These are phyloP conservation scores for Leccinellum luteum DNA, from an alignment of 768 basidiomycete species.

Conservation along the genomic window DNA sequence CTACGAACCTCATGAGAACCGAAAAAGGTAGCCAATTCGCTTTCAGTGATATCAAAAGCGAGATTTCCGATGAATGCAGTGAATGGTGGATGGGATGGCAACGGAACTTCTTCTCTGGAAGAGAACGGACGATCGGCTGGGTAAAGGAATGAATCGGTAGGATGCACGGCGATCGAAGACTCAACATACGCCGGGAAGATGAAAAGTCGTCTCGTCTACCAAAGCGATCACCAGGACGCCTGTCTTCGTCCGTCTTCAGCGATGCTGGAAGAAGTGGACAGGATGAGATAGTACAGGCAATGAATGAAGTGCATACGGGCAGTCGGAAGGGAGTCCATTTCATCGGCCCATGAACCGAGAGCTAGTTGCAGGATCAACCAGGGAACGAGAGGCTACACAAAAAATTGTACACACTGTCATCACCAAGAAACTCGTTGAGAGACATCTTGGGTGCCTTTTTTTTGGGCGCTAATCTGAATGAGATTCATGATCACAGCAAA, in stretches of 20 bases:
- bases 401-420: conserved; percentile 57
- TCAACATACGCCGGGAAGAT: conserved; percentile 55
- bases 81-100: conserved; percentile 93
- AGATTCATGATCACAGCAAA: neutral
- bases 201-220: conserved; percentile 63
- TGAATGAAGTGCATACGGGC: conserved; percentile 67
- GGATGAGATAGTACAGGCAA: conserved; percentile 11
- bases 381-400: conserved; percentile 8
- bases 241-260: conserved; percentile 65
- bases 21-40: conserved; percentile 82
- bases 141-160: conserved; percentile 12
- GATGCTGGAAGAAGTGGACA: conserved; percentile 49
- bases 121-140: conserved; percentile 55
- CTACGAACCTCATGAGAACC: conserved; percentile 52
- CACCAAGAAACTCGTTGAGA: conserved; percentile 88
- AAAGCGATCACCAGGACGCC: conserved; percentile 53
- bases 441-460: conserved; percentile 92
- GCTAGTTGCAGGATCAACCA: conserved; percentile 41
- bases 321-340: conserved; percentile 90
- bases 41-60: conserved; percentile 86
- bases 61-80: conserved; percentile 98
- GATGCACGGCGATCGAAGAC: conserved; percentile 2
- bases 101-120: conserved; percentile 87
- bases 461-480: conserved; percentile 66
- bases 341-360: conserved; percentile 97